Percentiles rank a stretch among this genome's conserved stretches.
These are phyloP conservation scores for Phytopythium aichiense DNA, from an alignment of 352 stramenopile genomes.

Conservation along the genomic window DNA sequence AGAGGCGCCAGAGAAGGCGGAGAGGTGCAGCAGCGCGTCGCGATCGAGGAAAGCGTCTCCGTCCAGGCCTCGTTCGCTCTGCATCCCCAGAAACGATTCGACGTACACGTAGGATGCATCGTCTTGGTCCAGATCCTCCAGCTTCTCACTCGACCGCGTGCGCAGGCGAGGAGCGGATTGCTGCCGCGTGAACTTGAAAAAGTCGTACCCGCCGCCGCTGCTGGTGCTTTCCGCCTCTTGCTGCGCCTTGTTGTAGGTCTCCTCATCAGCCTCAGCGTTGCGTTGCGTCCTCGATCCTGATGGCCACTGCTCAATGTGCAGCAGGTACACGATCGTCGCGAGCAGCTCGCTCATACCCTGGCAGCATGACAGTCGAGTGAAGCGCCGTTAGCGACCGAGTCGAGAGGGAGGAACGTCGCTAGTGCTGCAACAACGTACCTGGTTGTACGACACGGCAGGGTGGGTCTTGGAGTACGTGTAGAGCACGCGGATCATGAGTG, in stretches of 20 bases:
- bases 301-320: constrained; percentile 69
- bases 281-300: constrained; percentile 2
- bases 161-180: neutral
- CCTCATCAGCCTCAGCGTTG: neutral
- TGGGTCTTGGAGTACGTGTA: constrained; percentile 70
- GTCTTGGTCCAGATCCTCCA: constrained; percentile 34
- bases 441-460: constrained; percentile 71
- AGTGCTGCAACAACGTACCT: constrained; percentile 13
- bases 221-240: neutral
- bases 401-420: neutral
- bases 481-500: constrained; percentile 54
- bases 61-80: constrained; percentile 18
- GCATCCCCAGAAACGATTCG: constrained; percentile 55
- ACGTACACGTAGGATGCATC: constrained; percentile 71
- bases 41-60: constrained; percentile 32
- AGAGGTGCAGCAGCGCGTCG: constrained; percentile 36
- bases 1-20: constrained; percentile 35
- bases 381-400: neutral
- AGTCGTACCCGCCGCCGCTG: neutral
- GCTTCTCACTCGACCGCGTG: constrained; percentile 18
- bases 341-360: constrained; percentile 77
- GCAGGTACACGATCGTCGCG: constrained; percentile 61
- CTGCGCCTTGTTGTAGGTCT: neutral
- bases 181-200: neutral
- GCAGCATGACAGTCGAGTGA: neutral